phyloP scores from a whole-genome alignment of 1,284 basidiomycete genomes.

The Microbotryomycetes sp. region DNA sequence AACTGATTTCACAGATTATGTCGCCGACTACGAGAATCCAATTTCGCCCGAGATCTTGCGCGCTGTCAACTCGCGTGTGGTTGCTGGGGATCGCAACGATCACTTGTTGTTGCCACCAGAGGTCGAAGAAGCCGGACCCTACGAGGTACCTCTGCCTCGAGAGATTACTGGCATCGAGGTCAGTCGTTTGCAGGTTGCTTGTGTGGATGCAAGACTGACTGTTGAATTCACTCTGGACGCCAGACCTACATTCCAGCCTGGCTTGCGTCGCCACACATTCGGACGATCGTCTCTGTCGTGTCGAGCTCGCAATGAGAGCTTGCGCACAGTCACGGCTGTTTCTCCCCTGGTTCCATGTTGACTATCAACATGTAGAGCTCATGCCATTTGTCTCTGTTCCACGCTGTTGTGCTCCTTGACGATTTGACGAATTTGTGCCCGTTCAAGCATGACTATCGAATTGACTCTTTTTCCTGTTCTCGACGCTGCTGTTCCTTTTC shows the following conservation, averaged over 20 bases:
- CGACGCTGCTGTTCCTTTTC: too few relatives aligned
- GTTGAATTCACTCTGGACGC: neutral
- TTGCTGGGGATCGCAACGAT: constrained; percentile 90
- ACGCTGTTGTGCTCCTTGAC: too few relatives aligned
- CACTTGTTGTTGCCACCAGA: constrained; percentile 89
- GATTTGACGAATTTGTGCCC: too few relatives aligned
- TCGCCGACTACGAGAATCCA: constrained; percentile 60
- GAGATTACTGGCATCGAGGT: constrained; percentile 75
- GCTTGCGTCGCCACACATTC: constrained; percentile 72
- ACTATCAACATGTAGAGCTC: too few relatives aligned
- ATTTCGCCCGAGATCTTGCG: constrained; percentile 93
- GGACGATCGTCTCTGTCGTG: constrained; percentile 50
- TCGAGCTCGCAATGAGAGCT: neutral
- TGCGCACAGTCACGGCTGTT: neutral
- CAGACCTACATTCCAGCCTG: constrained; percentile 48
- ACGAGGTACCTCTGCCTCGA: constrained; percentile 76
- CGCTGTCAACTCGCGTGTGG: constrained; percentile 88
- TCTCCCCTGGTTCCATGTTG: too few relatives aligned
- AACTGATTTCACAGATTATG: neutral
- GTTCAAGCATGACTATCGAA: too few relatives aligned
- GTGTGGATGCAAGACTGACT: neutral
- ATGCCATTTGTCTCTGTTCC: too few relatives aligned
- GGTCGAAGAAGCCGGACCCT: constrained; percentile 89
- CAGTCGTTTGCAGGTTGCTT: neutral
- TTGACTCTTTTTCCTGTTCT: too few relatives aligned